Conservation (phyloP, 257 asterid genomes). For the Jaltomata sinuosa region DNA sequence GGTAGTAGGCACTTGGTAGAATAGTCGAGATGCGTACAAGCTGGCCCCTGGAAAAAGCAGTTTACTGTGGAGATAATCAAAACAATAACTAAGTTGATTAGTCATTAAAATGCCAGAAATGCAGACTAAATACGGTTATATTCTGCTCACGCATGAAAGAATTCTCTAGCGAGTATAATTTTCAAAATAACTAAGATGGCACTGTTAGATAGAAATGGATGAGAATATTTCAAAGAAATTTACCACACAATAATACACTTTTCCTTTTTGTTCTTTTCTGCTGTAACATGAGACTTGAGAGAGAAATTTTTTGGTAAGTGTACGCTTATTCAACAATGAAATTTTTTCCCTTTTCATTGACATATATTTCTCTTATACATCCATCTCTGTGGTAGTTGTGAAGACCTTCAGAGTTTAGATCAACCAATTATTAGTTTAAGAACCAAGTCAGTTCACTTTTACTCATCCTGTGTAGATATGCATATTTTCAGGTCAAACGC, state of each 20-base stretch:
- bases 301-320: background rate
- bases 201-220: background rate
- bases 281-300: background rate
- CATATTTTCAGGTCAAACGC: slow-evolving; percentile 28
- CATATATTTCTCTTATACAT: background rate
- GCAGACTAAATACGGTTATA: background rate
- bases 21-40: background rate
- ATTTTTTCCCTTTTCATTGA: background rate
- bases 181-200: background rate
- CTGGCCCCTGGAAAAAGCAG: background rate
- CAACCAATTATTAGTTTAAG: background rate
- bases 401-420: background rate
- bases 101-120: background rate
- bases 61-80: background rate
- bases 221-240: background rate
- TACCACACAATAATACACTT: background rate
- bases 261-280: background rate
- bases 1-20: background rate
- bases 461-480: background rate
- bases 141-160: background rate
- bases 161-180: background rate
- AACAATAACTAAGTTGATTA: background rate
- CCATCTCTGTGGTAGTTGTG: background rate
- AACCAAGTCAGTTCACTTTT: background rate
- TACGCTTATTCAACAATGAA: background rate